These are phyloP conservation scores for Erodium texanum DNA, from an alignment of 441 rosid species.

Conservation along the genomic window DNA sequence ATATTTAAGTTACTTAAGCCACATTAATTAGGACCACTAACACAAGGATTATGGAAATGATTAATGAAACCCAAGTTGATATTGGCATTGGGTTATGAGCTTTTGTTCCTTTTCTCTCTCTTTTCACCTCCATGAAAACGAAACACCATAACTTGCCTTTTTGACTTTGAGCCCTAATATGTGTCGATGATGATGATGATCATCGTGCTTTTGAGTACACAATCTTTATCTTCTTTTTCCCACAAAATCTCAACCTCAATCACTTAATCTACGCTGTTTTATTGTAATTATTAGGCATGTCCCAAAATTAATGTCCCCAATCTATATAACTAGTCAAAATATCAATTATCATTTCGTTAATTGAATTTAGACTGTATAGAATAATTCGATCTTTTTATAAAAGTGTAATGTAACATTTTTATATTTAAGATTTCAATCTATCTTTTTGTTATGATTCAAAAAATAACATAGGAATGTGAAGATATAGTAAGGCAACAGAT, in stretches of 20 bases:
- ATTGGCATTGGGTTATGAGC: constrained; percentile 29
- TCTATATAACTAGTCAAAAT: too few species aligned
- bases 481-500: neutral
- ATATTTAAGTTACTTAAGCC: constrained; percentile 10
- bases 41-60: constrained; percentile 8
- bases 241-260: neutral
- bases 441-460: neutral
- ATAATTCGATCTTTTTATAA: too few species aligned
- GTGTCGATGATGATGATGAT: constrained; percentile 21
- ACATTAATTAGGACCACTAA: constrained; percentile 12
- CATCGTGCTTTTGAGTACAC: constrained; percentile 30
- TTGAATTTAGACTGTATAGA: too few species aligned
- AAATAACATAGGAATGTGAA: neutral
- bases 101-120: constrained; percentile 8
- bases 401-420: too few species aligned
- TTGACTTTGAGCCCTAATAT: constrained; percentile 39
- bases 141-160: constrained; percentile 28
- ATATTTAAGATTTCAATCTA: too few species aligned
- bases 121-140: constrained; percentile 14
- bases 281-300: neutral
- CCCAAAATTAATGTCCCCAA: too few species aligned
- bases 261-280: neutral
- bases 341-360: too few species aligned
- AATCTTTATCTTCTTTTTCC: neutral
- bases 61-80: constrained; percentile 7